Conservation (phyloP, 2,329 filamentous ascomycete species). For the Keithomyces neogunnii region DNA sequence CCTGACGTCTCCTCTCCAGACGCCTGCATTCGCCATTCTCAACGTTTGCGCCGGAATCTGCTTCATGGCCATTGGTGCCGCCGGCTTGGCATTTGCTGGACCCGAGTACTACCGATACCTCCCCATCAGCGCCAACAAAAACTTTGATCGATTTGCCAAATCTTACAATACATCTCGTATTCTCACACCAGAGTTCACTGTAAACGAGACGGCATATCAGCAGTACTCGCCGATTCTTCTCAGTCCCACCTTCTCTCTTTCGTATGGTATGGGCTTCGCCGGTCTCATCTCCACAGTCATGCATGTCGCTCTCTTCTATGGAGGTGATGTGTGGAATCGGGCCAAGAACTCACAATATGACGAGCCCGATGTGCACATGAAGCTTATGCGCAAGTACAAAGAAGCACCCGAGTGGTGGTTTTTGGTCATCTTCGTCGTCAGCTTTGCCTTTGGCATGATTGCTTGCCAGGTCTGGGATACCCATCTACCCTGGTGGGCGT, state of each 20-base stretch:
- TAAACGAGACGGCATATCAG: slow-evolving; percentile 48
- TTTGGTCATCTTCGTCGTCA: slow-evolving; percentile 31
- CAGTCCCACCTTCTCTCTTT: slow-evolving; percentile 45
- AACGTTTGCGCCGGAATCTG: slow-evolving; percentile 48
- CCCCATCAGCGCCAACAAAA: slow-evolving; percentile 43
- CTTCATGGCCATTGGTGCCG: slow-evolving; percentile 42
- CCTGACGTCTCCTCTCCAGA: slow-evolving; percentile 47
- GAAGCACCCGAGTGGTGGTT: slow-evolving; percentile 53
- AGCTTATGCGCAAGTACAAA: slow-evolving; percentile 48
- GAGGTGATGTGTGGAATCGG: slow-evolving; percentile 34
- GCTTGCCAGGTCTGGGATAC: slow-evolving; percentile 27
- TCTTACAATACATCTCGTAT: slow-evolving; percentile 49
- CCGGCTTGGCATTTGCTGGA: slow-evolving; percentile 42
- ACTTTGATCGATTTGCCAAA: slow-evolving; percentile 51
- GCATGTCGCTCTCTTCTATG: slow-evolving; percentile 44
- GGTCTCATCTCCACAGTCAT: slow-evolving; percentile 43
- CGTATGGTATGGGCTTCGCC: slow-evolving; percentile 51
- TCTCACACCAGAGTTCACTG: slow-evolving; percentile 39
- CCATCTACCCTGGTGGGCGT: slow-evolving; percentile 35
- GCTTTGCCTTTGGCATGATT: slow-evolving; percentile 40
- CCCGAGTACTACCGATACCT: slow-evolving; percentile 46
- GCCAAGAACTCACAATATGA: slow-evolving; percentile 24
- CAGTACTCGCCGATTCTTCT: slow-evolving; percentile 48
- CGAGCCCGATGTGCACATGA: slow-evolving; percentile 41
- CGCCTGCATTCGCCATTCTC: slow-evolving; percentile 50